These are phyloP conservation scores for Trametes polyzona DNA, from an alignment of 1,284 basidiomycete species.

Conservation along the genomic window DNA sequence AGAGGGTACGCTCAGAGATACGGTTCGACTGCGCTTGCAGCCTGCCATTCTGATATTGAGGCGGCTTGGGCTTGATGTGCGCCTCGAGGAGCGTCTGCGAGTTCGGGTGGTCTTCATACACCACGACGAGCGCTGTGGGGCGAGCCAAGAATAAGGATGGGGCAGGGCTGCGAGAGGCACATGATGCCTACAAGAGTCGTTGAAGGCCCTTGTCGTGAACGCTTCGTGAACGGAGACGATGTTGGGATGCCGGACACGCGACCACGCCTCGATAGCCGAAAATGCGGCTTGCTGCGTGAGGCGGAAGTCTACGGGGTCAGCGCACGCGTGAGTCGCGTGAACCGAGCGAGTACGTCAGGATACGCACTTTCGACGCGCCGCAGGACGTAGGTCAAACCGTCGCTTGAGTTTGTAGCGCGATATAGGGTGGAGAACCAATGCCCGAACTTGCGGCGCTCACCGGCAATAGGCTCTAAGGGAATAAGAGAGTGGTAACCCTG, in stretches of 20 bases:
- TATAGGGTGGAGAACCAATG: constrained; percentile 85
- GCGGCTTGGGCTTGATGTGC: constrained; percentile 57
- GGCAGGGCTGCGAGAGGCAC: background rate
- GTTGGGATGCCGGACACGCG: constrained; percentile 83
- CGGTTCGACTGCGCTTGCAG: constrained; percentile 43
- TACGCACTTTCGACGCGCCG: constrained; percentile 85
- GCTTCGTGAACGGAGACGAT: constrained; percentile 90
- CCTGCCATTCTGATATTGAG: constrained; percentile 48
- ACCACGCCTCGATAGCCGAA: constrained; percentile 86
- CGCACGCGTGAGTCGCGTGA: constrained; percentile 17
- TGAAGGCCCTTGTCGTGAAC: constrained; percentile 94
- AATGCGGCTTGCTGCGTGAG: constrained; percentile 85
- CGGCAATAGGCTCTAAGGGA: constrained; percentile 65
- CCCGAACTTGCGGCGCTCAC: constrained; percentile 71
- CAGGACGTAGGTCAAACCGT: constrained; percentile 82
- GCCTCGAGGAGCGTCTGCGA: constrained; percentile 82
- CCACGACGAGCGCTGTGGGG: constrained; percentile 83
- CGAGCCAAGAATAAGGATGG: background rate
- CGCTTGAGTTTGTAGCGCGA: constrained; percentile 77
- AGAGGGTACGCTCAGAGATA: constrained; percentile 85
- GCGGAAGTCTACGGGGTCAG: constrained; percentile 71
- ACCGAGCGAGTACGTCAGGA: background rate
- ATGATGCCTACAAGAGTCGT: constrained; percentile 83
- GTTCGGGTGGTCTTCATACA: constrained; percentile 90
- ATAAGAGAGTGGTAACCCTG: constrained; percentile 91